Conservation (phyloP, 768 basidiomycete species). For the Lyophyllum atratum region DNA sequence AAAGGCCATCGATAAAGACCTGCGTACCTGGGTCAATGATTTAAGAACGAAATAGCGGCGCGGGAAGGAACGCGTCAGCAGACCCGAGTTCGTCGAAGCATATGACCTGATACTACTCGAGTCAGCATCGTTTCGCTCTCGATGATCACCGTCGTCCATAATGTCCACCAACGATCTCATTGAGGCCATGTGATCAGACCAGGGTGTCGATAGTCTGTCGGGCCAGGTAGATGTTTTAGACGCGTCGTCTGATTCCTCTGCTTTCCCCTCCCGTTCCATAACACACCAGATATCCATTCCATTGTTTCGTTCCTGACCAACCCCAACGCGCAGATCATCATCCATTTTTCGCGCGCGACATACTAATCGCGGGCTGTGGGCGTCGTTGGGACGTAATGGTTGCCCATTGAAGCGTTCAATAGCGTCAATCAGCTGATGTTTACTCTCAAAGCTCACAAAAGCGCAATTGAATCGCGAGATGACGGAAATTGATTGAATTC, state of each 20-base stretch:
- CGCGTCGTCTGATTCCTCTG: slow-evolving; percentile 19
- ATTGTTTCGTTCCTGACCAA: slow-evolving; percentile 86
- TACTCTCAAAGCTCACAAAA: slow-evolving; percentile 84
- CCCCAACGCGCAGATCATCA: slow-evolving; percentile 87
- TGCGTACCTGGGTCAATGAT: slow-evolving; percentile 72
- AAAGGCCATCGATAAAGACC: not conserved
- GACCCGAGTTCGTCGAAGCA: slow-evolving; percentile 82
- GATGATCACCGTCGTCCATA: slow-evolving; percentile 43
- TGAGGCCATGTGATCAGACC: slow-evolving; percentile 26
- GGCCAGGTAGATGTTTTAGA: slow-evolving; percentile 22
- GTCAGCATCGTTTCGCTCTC: slow-evolving; percentile 19
- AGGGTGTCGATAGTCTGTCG: slow-evolving; percentile 21
- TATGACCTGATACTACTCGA: slow-evolving; percentile 69
- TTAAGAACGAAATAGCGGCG: slow-evolving; percentile 93
- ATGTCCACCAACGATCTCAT: slow-evolving; percentile 33
- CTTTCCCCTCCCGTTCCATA: slow-evolving; percentile 54
- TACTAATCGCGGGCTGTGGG: slow-evolving; percentile 74
- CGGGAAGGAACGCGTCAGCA: slow-evolving; percentile 77
- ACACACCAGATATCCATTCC: slow-evolving; percentile 86
- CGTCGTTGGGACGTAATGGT: slow-evolving; percentile 68
- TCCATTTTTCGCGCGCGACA: slow-evolving; percentile 80
- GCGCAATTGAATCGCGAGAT: slow-evolving; percentile 94
- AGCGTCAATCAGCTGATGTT: slow-evolving; percentile 62
- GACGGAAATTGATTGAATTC: slow-evolving; percentile 85
- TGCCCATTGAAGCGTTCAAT: slow-evolving; percentile 74